These are phyloP conservation scores for Cystobasidium tubakii DNA, from an alignment of 768 basidiomycete genomes.

Conservation along the genomic window DNA sequence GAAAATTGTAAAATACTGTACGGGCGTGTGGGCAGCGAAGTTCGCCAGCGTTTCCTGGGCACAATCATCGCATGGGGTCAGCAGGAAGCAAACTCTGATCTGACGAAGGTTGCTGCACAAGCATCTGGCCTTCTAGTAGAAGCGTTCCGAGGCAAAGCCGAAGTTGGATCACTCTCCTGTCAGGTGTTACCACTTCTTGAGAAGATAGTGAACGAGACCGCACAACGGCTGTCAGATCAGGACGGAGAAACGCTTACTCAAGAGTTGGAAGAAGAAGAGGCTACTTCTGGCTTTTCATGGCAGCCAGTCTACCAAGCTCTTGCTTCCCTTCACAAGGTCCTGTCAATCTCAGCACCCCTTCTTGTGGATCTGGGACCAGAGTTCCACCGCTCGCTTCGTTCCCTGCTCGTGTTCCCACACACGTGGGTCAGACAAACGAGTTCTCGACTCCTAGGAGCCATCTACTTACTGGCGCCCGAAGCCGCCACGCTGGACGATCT, in stretches of 20 bases:
- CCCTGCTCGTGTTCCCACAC: slow-evolving; percentile 78
- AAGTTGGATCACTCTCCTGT: slow-evolving; percentile 46
- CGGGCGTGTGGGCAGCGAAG: slow-evolving; percentile 60
- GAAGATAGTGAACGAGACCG: slow-evolving; percentile 50
- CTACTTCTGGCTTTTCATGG: slow-evolving; percentile 56
- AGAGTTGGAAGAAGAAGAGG: slow-evolving; percentile 40
- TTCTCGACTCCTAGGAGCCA: slow-evolving; percentile 65
- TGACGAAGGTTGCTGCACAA: slow-evolving; percentile 70
- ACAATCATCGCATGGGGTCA: slow-evolving; percentile 75
- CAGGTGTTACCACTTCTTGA: slow-evolving; percentile 45
- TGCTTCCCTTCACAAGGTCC: slow-evolving; percentile 59
- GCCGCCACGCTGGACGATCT: slow-evolving; percentile 51
- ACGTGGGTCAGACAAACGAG: slow-evolving; percentile 85
- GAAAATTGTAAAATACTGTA: slow-evolving; percentile 73
- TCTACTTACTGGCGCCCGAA: slow-evolving; percentile 56
- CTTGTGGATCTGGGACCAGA: slow-evolving; percentile 43
- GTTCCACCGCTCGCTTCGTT: slow-evolving; percentile 60
- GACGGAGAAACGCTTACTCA: slow-evolving; percentile 49
- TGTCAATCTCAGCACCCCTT: slow-evolving; percentile 51
- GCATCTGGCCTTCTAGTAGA: slow-evolving; percentile 78
- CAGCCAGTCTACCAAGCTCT: slow-evolving; percentile 76
- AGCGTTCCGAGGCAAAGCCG: slow-evolving; percentile 55
- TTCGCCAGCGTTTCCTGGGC: slow-evolving; percentile 57
- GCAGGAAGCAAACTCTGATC: slow-evolving; percentile 58
- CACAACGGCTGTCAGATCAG: slow-evolving; percentile 50